phyloP scores from a whole-genome alignment of 2,329 filamentous ascomycete species.

The Hysterium pulicare region DNA sequence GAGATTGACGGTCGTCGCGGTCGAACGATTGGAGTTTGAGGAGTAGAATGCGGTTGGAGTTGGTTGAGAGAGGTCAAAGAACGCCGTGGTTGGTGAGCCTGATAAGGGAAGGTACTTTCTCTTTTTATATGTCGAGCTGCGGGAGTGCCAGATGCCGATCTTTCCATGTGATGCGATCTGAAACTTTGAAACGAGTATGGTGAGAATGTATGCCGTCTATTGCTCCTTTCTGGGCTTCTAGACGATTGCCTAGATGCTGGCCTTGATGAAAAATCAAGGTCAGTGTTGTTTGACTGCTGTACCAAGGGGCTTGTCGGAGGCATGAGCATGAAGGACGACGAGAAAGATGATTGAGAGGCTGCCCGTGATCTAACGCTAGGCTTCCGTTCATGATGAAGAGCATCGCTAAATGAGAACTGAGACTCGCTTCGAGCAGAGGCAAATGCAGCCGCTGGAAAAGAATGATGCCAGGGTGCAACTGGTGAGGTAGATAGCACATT shows the following conservation, averaged over 20 bases:
- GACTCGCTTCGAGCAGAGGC: slow-evolving; percentile 14
- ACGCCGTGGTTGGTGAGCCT: slow-evolving; percentile 74
- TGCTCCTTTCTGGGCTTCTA: slow-evolving; percentile 46
- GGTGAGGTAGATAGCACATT: slow-evolving; percentile 47
- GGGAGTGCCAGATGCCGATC: slow-evolving; percentile 28
- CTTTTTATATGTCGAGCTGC: slow-evolving; percentile 47
- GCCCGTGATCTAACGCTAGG: slow-evolving; percentile 42
- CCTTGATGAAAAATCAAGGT: slow-evolving; percentile 60
- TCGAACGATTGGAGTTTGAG: slow-evolving; percentile 47
- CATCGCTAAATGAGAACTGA: slow-evolving; percentile 15
- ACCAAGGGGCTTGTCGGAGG: slow-evolving; percentile 90
- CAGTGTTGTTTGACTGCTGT: slow-evolving; percentile 80
- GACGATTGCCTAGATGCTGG: slow-evolving; percentile 36
- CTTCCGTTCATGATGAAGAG: slow-evolving; percentile 16
- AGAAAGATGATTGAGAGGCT: slow-evolving; percentile 61
- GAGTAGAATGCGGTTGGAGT: slow-evolving; percentile 36
- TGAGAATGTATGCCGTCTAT: slow-evolving; percentile 69
- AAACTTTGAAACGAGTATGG: slow-evolving; percentile 56
- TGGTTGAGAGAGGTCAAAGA: slow-evolving; percentile 63
- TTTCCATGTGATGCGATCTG: slow-evolving; percentile 39
- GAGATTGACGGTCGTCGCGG: slow-evolving; percentile 66
- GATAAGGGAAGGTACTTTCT: slow-evolving; percentile 63
- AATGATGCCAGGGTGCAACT: slow-evolving; percentile 55
- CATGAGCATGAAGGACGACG: slow-evolving; percentile 78
- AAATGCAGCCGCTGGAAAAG: slow-evolving; percentile 41